Base-by-base conservation (phyloP, 768 basidiomycete genomes). In the Serendipita sp. region DNA sequence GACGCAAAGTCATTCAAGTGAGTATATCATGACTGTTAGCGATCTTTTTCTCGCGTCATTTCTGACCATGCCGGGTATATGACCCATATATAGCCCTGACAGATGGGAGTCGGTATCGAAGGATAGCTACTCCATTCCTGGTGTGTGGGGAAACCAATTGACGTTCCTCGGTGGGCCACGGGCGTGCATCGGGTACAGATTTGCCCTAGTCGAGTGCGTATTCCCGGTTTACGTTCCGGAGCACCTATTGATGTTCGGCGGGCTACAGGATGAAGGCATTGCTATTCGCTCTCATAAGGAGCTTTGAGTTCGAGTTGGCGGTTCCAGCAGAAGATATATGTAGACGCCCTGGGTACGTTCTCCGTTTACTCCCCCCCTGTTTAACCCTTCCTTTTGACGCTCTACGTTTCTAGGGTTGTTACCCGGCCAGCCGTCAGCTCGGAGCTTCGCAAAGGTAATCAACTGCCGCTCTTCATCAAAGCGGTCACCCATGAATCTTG, bases 1-100 rank as follows among this genome's bases (percentile, higher is more conserved):
- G 84, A 89, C 68, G 83, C 84, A n/a, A 69, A 74, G 43, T 73
- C 72, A 65, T 88, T 88, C 74, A 75, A 79, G 74, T 79, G 72
- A 30, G 67, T 61, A 43, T n/a, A 13, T 13, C 20, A 43, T 43
- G 42, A 43, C 13, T n/a, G 42, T 43, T n/a, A n/a, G n/a, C n/a
- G 34, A 38, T 14, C 34, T 14, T 38, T 38, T 14, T 14, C 14
- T 14, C 14, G 4, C 34, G 34, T 38, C 14, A n/a, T n/a, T n/a
- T n/a, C n/a, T n/a, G n/a, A n/a, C 34, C 14, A 38, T 38, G 7
- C 34, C 34, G 34, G 4, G 14, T 14, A 5, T 38, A 14, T 1
- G 7, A 38, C 34, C 14, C 4, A 28, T 3, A 28, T 26, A 58
- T 31, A 62, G 50, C 4, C 62, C 62, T 5, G 62, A 62, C 3